phyloP scores from a whole-genome alignment of 495 filamentous ascomycete species.

The Saxophila tyrrhenica region DNA sequence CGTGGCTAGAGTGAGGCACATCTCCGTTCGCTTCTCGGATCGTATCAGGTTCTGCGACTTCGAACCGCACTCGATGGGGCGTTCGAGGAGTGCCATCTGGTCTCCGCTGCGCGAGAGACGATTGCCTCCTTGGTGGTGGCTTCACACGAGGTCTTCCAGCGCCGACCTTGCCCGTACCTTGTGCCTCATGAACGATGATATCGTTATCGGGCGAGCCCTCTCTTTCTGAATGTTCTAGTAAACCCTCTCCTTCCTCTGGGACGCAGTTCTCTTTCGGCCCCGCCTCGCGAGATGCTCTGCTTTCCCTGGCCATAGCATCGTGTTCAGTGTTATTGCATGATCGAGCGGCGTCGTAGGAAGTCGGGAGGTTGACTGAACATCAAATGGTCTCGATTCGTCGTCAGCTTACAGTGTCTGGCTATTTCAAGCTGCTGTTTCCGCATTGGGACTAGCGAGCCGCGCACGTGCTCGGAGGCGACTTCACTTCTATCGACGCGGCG shows the following conservation, averaged over 20 bases:
- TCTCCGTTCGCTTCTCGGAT: constrained; percentile 29
- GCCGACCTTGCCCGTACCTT: not conserved
- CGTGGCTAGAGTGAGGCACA: constrained; percentile 2
- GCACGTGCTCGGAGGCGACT: too few species aligned
- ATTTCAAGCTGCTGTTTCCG: too few species aligned
- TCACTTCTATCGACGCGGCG: too few species aligned
- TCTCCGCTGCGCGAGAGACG: constrained; percentile 30
- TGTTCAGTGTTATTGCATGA: constrained; percentile 2
- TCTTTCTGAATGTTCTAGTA: constrained; percentile 7
- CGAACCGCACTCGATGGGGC: constrained; percentile 77
- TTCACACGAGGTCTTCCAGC: not conserved
- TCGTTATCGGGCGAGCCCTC: constrained; percentile 11
- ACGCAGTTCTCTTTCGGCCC: constrained; percentile 3
- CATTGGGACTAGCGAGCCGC: too few species aligned
- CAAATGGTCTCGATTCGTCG: too few species aligned
- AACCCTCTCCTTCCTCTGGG: constrained; percentile 10
- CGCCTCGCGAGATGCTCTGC: constrained; percentile 11
- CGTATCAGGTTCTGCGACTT: constrained; percentile 43
- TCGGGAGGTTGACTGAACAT: not conserved
- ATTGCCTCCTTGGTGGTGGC: constrained; percentile 21
- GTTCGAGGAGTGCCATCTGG: constrained; percentile 56
- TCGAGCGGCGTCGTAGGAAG: not conserved
- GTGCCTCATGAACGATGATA: constrained; percentile 1
- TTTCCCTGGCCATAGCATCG: constrained; percentile 18
- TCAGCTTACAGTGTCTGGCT: not conserved